These are phyloP conservation scores for Corylus heterophylla DNA, from an alignment of 306 rosid genomes.

Conservation along the genomic window DNA sequence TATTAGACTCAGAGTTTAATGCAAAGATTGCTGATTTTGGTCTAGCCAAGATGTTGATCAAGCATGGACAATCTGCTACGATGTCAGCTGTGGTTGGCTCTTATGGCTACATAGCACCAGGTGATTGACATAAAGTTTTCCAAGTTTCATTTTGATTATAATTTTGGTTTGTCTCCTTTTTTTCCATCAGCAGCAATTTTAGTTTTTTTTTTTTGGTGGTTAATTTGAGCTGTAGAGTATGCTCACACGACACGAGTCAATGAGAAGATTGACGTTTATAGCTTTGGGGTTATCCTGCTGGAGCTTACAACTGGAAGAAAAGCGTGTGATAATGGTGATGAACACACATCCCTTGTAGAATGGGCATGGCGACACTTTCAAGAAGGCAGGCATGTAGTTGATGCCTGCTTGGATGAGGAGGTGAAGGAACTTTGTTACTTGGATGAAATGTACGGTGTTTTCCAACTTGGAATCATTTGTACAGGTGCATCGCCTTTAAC, in stretches of 20 bases:
- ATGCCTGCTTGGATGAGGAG: slow-evolving; percentile 52
- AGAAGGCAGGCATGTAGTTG: slow-evolving; percentile 38
- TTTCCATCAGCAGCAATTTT: not conserved
- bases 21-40: slow-evolving; percentile 92
- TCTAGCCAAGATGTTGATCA: slow-evolving; percentile 66
- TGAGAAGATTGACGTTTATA: slow-evolving; percentile 69
- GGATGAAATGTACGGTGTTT: slow-evolving; percentile 55
- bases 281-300: slow-evolving; percentile 70
- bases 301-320: slow-evolving; percentile 68
- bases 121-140: slow-evolving; percentile 30
- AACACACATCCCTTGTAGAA: slow-evolving; percentile 58
- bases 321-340: slow-evolving; percentile 50
- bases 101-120: slow-evolving; percentile 93
- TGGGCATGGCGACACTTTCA: slow-evolving; percentile 58
- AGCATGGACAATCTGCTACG: slow-evolving; percentile 67
- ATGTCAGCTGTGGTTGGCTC: slow-evolving; percentile 79
- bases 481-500: slow-evolving; percentile 42
- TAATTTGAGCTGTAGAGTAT: slow-evolving; percentile 47
- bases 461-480: slow-evolving; percentile 65
- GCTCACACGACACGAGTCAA: slow-evolving; percentile 52
- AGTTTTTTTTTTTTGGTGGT: not conserved
- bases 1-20: slow-evolving; percentile 66
- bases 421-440: slow-evolving; percentile 44
- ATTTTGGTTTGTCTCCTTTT: not conserved
- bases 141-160: not conserved